Percentiles rank a stretch among this genome's conserved stretches.
Conservation (phyloP, 208 protist species). For the Trypanosoma boissoni region DNA sequence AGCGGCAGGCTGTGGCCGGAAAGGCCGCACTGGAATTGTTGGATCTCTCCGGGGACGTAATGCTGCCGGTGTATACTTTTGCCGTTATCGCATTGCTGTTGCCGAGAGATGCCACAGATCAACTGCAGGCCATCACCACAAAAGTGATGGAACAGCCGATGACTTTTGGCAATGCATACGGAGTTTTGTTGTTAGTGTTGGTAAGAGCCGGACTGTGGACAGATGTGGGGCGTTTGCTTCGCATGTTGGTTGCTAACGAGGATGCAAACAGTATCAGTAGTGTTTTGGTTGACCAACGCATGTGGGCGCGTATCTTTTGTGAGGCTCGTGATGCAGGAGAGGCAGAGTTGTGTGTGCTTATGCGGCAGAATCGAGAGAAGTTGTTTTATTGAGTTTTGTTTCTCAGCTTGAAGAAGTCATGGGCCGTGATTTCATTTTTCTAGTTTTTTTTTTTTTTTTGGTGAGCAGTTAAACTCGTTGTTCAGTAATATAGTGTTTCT, state of each 20-base stretch:
- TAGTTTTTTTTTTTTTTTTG: background rate
- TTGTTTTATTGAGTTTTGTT: slow-evolving; percentile 82
- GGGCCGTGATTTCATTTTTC: no score
- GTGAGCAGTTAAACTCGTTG: background rate
- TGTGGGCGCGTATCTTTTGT: slow-evolving; percentile 56
- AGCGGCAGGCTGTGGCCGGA: background rate
- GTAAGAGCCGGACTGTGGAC: slow-evolving; percentile 27
- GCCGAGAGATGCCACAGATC: slow-evolving; percentile 3
- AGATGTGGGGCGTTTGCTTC: slow-evolving; percentile 17
- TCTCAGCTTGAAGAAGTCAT: no score
- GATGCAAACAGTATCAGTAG: slow-evolving; percentile 15
- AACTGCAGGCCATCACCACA: background rate
- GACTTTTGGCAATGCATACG: slow-evolving; percentile 32
- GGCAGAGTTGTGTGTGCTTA: slow-evolving; percentile 47
- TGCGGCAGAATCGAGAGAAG: slow-evolving; percentile 49
- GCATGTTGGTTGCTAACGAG: slow-evolving; percentile 1
- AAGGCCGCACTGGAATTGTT: slow-evolving; percentile 3
- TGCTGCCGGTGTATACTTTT: slow-evolving; percentile 16
- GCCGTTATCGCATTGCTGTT: slow-evolving; percentile 4
- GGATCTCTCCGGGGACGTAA: slow-evolving; percentile 3
- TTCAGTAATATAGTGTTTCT: background rate
- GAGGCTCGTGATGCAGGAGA: slow-evolving; percentile 53
- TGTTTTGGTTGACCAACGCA: slow-evolving; percentile 32
- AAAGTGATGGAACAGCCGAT: slow-evolving; percentile 18
- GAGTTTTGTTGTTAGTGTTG: slow-evolving; percentile 29